Conservation (phyloP, 208 protist genomes). For the Acanthamoeba sp. region DNA sequence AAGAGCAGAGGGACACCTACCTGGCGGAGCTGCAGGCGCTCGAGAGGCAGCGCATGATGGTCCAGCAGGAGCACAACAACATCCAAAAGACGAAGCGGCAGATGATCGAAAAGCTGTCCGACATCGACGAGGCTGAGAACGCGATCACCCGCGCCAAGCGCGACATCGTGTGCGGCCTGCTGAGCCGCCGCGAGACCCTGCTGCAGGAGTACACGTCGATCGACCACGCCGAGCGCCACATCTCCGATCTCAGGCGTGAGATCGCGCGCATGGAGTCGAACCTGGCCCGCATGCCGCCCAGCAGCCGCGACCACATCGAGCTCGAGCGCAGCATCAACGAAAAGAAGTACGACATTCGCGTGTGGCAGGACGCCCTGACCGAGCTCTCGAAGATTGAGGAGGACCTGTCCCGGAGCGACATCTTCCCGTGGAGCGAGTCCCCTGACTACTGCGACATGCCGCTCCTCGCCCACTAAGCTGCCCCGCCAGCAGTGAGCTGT, state of each 20-base stretch:
- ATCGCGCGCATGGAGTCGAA: neutral
- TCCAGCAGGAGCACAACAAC: neutral
- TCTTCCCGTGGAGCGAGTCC: neutral
- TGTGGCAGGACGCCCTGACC: neutral
- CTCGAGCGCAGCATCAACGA: constrained; percentile 16
- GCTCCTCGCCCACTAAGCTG: neutral
- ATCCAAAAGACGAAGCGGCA: neutral
- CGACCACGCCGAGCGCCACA: neutral
- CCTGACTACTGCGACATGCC: neutral
- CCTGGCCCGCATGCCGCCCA: neutral
- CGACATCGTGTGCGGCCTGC: constrained; percentile 14
- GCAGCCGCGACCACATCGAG: neutral
- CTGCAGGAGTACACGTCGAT: neutral
- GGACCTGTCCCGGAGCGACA: neutral
- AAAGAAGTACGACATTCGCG: constrained; percentile 10
- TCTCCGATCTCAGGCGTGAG: neutral
- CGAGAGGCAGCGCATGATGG: neutral
- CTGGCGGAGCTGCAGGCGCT: neutral
- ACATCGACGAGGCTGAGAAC: neutral
- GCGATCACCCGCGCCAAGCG: neutral
- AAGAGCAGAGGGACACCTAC: neutral
- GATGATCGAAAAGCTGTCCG: constrained; percentile 3
- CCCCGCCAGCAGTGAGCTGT: no score
- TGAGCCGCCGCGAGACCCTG: neutral
- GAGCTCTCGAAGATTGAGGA: constrained; percentile 2